These are phyloP conservation scores for Alternaria angustiovoidea DNA, from an alignment of 2,329 filamentous ascomycete genomes.

Conservation along the genomic window DNA sequence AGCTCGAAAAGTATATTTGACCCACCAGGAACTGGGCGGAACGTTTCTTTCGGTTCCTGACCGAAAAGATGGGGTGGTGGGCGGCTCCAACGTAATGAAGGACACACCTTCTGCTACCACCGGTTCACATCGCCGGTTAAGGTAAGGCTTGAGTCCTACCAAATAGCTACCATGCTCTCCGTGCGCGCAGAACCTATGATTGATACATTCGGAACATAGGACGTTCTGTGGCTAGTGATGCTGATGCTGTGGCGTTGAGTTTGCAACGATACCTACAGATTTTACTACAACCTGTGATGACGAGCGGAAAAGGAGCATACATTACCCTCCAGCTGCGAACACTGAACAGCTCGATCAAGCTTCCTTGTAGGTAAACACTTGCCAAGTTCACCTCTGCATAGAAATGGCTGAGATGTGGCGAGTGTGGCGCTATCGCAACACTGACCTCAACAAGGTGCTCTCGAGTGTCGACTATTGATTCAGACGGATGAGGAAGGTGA, in stretches of 20 bases:
- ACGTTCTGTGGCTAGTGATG: background rate
- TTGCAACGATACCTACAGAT: background rate
- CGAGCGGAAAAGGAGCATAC: background rate
- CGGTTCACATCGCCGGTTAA: background rate
- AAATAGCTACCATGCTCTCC: background rate
- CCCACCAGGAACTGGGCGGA: background rate
- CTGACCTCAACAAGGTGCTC: background rate
- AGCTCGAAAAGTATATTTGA: background rate
- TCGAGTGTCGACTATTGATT: background rate
- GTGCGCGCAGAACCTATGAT: background rate
- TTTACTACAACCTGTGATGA: too few relatives aligned
- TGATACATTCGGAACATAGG: background rate
- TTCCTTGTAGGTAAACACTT: background rate
- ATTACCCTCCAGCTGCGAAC: background rate
- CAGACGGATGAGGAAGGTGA: conserved; percentile 9
- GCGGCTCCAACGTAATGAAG: background rate
- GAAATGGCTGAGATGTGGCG: background rate
- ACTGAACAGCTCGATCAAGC: background rate
- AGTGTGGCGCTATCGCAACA: background rate
- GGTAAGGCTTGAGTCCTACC: background rate
- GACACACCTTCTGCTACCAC: too few relatives aligned
- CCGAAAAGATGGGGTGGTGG: background rate
- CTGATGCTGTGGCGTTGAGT: background rate
- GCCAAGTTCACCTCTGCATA: background rate
- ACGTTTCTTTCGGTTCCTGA: background rate